Evolutionary conservation across 108 stramenopile species (phyloP).

Genomic region (Nitzschia sp.): DNA sequence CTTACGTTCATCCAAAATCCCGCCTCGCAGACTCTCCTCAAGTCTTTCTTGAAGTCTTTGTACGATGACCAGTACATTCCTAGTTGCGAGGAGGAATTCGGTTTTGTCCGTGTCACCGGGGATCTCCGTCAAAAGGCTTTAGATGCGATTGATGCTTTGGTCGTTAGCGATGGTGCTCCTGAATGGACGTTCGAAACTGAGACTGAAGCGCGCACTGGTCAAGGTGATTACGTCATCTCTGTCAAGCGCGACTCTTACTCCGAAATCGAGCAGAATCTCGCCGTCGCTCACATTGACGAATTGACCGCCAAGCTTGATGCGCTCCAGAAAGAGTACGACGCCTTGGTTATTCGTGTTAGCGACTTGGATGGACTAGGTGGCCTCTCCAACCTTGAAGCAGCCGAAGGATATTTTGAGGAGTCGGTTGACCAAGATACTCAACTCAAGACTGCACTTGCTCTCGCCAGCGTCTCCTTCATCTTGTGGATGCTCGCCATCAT

Average conservation of each 20-base stretch:
- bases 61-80: conserved; percentile 42
- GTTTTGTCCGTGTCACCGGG: conserved; percentile 44
- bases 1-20: conserved; percentile 41
- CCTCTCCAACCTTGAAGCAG: not conserved
- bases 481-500: conserved; percentile 35
- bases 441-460: conserved; percentile 33
- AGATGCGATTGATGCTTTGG: conserved; percentile 34
- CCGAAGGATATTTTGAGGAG: not conserved
- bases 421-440: conserved; percentile 14
- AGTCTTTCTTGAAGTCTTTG: conserved; percentile 55
- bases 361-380: not conserved
- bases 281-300: conserved; percentile 10
- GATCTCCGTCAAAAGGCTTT: conserved; percentile 33
- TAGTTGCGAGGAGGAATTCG: conserved; percentile 45
- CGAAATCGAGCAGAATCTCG: conserved; percentile 26
- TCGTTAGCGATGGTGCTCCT: conserved; percentile 11
- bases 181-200: conserved; percentile 39
- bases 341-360: not conserved
- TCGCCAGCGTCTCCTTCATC: conserved; percentile 32
- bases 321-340: not conserved
- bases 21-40: conserved; percentile 44
- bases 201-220: conserved; percentile 29
- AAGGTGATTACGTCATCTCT: conserved; percentile 43
- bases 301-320: conserved; percentile 16
- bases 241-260: conserved; percentile 40